Evolutionary conservation across 108 stramenopile genomes (phyloP), one percentile per base, ranked within the genome.

Genomic region (Fragilaria radians): DNA sequence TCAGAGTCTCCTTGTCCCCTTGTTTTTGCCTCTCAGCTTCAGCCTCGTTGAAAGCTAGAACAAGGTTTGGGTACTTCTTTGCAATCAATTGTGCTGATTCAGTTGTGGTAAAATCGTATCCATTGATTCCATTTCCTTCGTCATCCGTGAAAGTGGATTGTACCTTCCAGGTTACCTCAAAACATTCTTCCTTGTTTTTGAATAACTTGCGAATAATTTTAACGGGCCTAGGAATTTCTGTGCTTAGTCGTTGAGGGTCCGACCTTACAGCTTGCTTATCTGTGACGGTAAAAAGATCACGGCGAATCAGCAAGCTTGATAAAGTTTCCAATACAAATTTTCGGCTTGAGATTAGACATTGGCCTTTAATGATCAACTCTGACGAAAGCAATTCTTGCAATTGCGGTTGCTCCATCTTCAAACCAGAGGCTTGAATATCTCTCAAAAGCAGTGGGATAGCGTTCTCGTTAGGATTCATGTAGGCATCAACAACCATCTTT

Each of bases 381-480:
- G 67, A 67, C 7, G 67, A 19, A 32, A 83, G 62, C 11, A 86
- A 36, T 2, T 60, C 60, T 17, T 32, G n/a, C 7, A 81, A 42
- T 48, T 73, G 32, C 24, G 81, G 81, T 4, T 55, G 31, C 25
- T 49, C 48, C 73, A 80, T 80, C 49, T 54, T 46, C n/a, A 74
- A 18, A 4, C 57, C 56, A 21, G 26, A 9, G 4, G 71, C 34
- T 28, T 71, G 62, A 31, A 45, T 46, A 0, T 65, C 68, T 28
- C 56, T 33, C 5, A 86, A 51, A 28, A 32, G 28, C 4, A 61
- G 53, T 22, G 89, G 89, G 26, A 85, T 28, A 46, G 70, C 67
- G 57, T 82, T 81, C 34, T 74, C 73, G 36, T 91, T 91, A 11
- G 89, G 89, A 30, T 50, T 54, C 42, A 76, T 58, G 68, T 91